Evolutionary conservation across 2,329 filamentous ascomycete species (phyloP), one percentile per base, ranked within the genome.

Genomic region (Seiridium unicorne): DNA sequence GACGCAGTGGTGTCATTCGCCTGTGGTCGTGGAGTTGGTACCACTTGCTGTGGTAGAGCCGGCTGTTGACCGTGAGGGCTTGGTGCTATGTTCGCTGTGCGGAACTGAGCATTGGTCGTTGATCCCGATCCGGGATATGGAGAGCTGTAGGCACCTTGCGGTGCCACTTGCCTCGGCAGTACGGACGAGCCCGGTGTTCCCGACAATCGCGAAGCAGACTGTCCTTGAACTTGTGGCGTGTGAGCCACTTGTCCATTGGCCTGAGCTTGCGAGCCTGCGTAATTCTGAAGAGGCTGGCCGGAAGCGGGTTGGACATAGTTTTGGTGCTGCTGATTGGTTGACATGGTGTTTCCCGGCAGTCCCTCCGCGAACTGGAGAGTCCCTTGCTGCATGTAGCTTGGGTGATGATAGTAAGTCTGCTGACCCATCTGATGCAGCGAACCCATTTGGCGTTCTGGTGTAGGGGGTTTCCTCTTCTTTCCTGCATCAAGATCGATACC

Each of bases 401-500:
- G 66, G 36, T 64, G 69, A 51, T 71, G 70, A 56, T 71, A 73
- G 57, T 72, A 71, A 11, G 66, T 65, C 18, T 68, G 63, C 38
- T 71, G 63, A 4, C 65, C 55, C 48, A 73, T 57, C 18, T 73
- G 70, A 61, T 68, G 69, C 47, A 69, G 51, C 13, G 68, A 51
- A 9, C 69, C 69, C 53, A 69, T 57, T 32, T 68, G 68, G 51
- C 80, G 78, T 64, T 85, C 83, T 5, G 82, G 82, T 10, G 83
- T 83, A 3, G 74, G 74, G 3, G 80, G 77, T 68, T 85, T 85
- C 63, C 84, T 81, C 71, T 86, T 86, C 75, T 86, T 86, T 48
- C 84, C 84, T 9, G 83, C 83, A 60, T 87, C 84, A 26, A 87
- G 75, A 63, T 85, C 82, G 34, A 87, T 79, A 2, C 83, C 84